Percentiles rank a stretch among this genome's conserved stretches.
Evolutionary conservation across 805 yeast genomes (phyloP).

Genomic region (Clavispora vitiphila): DNA sequence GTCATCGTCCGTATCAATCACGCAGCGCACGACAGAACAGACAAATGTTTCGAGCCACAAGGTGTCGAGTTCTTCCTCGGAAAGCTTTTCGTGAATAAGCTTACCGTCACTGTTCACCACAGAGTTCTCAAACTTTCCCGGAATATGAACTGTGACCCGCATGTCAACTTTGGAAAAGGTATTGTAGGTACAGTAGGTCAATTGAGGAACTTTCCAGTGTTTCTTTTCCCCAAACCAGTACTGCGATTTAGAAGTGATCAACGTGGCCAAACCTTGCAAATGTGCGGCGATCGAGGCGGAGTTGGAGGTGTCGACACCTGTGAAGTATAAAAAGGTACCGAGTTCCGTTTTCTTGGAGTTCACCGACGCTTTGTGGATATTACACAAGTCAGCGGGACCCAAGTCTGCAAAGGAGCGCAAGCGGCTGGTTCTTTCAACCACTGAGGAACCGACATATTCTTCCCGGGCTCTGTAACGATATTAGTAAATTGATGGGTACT

Average conservation of each 20-base stretch:
- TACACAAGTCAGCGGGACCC: conserved; percentile 69
- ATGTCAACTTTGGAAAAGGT: conserved; percentile 58
- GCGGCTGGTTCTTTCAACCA: conserved; percentile 60
- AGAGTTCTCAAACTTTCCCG: conserved; percentile 63
- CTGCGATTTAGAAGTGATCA: conserved; percentile 56
- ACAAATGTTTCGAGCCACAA: conserved; percentile 51
- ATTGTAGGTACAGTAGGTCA: conserved; percentile 64
- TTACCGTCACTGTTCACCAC: conserved; percentile 51
- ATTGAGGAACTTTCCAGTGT: conserved; percentile 65
- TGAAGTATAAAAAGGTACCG: conserved; percentile 70
- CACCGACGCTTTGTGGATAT: conserved; percentile 39
- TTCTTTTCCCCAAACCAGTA: conserved; percentile 77
- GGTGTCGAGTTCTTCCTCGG: conserved; percentile 49
- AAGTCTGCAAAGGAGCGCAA: conserved; percentile 56
- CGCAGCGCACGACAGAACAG: conserved; percentile 68
- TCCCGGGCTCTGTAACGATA: conserved; percentile 39
- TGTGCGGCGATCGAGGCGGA: conserved; percentile 77
- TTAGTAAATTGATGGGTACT: conserved; percentile 12
- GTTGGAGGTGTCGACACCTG: conserved; percentile 72
- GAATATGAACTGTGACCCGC: conserved; percentile 67
- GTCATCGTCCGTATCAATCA: conserved; percentile 67
- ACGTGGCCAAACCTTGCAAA: conserved; percentile 60
- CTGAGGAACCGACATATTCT: conserved; percentile 51
- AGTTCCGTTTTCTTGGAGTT: conserved; percentile 44
- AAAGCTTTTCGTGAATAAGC: conserved; percentile 44